phyloP scores from a whole-genome alignment of 148 eudicot species.

The Amaranthus palmeri region DNA sequence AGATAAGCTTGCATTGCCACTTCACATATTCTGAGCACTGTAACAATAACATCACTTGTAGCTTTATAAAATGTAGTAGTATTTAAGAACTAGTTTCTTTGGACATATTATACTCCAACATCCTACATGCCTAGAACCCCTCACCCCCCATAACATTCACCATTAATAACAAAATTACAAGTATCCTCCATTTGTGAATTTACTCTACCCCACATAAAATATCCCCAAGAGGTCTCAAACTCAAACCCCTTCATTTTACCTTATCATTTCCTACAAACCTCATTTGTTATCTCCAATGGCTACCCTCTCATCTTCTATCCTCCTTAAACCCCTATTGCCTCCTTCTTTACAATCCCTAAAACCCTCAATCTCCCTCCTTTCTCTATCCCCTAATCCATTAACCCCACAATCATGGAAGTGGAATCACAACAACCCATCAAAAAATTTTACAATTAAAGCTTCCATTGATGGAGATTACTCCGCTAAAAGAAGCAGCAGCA shows the following conservation, averaged over 20 bases:
- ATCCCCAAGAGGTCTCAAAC: slow-evolving; percentile 2
- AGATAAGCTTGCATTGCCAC: no score
- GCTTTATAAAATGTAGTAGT: no score
- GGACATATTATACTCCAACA: no score
- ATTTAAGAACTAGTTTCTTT: no score
- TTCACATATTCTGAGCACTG: no score
- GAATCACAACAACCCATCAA: not conserved
- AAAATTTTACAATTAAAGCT: slow-evolving; percentile 15
- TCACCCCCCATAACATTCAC: fast-evolving
- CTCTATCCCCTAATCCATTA: slow-evolving; percentile 7
- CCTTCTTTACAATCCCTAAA: slow-evolving; percentile 20
- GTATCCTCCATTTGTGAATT: no score
- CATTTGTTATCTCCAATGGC: slow-evolving; percentile 36
- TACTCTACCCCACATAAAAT: no score
- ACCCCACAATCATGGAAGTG: not conserved
- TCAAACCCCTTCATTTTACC: not conserved
- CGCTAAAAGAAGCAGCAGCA: slow-evolving; percentile 35
- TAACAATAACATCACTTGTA: no score
- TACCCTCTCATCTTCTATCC: slow-evolving; percentile 40
- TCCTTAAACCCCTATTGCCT: slow-evolving; percentile 42
- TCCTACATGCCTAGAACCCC: no score
- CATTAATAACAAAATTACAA: no score
- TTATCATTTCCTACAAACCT: slow-evolving; percentile 15
- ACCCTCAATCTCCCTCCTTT: slow-evolving; percentile 14
- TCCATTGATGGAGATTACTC: slow-evolving; percentile 44